Evolutionary conservation across 2,329 filamentous ascomycete genomes (phyloP).

Genomic region (Aaosphaeria pasadenensis): DNA sequence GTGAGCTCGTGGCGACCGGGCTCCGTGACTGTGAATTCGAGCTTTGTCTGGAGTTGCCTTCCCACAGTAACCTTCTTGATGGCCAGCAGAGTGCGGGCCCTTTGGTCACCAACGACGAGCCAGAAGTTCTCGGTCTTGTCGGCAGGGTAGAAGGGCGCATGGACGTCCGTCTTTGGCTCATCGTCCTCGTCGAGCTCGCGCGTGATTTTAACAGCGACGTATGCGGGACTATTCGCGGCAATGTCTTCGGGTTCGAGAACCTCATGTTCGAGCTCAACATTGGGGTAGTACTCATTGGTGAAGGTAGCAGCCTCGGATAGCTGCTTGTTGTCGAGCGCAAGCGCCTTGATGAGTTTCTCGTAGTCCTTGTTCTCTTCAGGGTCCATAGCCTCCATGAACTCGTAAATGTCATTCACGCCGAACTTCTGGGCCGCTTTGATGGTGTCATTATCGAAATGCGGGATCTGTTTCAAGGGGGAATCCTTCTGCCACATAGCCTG

Average conservation of each 20-base stretch:
- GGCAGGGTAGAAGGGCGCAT: slow-evolving; percentile 89
- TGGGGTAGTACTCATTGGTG: slow-evolving; percentile 94
- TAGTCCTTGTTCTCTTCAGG: slow-evolving; percentile 88
- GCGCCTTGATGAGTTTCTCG: slow-evolving; percentile 68
- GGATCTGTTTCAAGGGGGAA: slow-evolving; percentile 94
- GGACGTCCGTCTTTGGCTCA: slow-evolving; percentile 76
- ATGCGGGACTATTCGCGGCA: slow-evolving; percentile 74
- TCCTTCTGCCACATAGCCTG: slow-evolving; percentile 99
- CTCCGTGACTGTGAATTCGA: slow-evolving; percentile 82
- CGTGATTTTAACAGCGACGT: slow-evolving; percentile 79
- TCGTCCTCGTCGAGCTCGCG: slow-evolving; percentile 75
- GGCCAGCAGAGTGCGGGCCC: slow-evolving; percentile 78
- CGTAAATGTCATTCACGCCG: slow-evolving; percentile 87
- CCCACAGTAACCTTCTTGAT: slow-evolving; percentile 94
- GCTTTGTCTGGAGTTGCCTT: slow-evolving; percentile 69
- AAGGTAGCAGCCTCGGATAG: slow-evolving; percentile 88
- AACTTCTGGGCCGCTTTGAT: slow-evolving; percentile 79
- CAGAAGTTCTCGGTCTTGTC: slow-evolving; percentile 99
- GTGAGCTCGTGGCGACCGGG: slow-evolving; percentile 85
- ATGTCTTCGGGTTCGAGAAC: slow-evolving; percentile 78
- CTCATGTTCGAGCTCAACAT: slow-evolving; percentile 86
- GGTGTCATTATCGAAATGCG: slow-evolving; percentile 81
- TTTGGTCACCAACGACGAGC: slow-evolving; percentile 93
- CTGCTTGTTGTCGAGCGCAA: slow-evolving; percentile 78
- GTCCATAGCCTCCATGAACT: slow-evolving; percentile 99